Percentiles rank a stretch among this genome's conserved stretches.
phyloP scores from a whole-genome alignment of 768 basidiomycete species.

The Mycena floridula region DNA sequence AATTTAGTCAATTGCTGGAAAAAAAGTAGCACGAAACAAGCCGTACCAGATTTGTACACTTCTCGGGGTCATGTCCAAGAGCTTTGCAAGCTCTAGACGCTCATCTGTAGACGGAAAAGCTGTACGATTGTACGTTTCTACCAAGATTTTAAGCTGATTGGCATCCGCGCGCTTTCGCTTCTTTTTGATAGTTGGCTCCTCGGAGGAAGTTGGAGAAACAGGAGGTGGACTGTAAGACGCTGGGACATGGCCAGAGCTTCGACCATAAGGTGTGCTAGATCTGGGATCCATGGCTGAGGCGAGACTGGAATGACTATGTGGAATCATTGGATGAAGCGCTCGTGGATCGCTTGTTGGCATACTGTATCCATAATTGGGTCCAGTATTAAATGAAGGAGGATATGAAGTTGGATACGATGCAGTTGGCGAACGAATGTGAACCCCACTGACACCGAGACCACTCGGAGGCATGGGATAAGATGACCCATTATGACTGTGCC shows the following conservation, averaged over 20 bases:
- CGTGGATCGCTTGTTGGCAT: constrained; percentile 7
- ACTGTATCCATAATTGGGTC: constrained; percentile 6
- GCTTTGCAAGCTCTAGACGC: constrained; percentile 67
- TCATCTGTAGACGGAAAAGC: constrained; percentile 88
- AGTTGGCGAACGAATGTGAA: constrained; percentile 58
- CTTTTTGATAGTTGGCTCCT: constrained; percentile 78
- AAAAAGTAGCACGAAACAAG: constrained; percentile 12
- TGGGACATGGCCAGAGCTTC: constrained; percentile 29
- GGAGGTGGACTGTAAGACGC: constrained; percentile 52
- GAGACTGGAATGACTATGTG: background rate
- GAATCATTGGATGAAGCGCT: background rate
- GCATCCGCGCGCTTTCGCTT: constrained; percentile 84
- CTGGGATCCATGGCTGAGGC: constrained; percentile 25
- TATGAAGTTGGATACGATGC: constrained; percentile 56
- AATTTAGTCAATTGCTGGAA: constrained; percentile 12
- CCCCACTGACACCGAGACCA: too few species aligned
- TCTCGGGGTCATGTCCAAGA: constrained; percentile 76
- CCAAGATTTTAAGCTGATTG: constrained; percentile 72
- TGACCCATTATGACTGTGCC: constrained; percentile 25
- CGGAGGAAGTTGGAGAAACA: constrained; percentile 38
- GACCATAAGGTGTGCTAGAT: constrained; percentile 37
- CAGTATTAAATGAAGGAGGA: constrained; percentile 32
- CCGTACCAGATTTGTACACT: constrained; percentile 84
- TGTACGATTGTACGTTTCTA: constrained; percentile 73
- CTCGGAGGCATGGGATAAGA: constrained; percentile 29